phyloP scores from a whole-genome alignment of 2,329 filamentous ascomycete species.

The Drechslerella dactyloides region DNA sequence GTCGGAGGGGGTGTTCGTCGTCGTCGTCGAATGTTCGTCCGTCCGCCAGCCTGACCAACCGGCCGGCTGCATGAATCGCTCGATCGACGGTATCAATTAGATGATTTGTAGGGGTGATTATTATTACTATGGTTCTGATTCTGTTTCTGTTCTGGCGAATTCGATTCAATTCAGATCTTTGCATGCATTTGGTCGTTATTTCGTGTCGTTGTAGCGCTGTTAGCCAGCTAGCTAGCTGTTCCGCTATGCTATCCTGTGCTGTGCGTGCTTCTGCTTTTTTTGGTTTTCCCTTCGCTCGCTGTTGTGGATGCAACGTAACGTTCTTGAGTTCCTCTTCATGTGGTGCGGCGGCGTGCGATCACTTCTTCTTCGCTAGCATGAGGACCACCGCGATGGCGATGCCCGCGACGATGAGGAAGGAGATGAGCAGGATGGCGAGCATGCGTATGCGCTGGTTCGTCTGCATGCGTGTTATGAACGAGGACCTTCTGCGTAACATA shows the following conservation, averaged over 20 bases:
- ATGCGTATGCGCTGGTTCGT: constrained; percentile 28
- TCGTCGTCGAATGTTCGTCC: neutral
- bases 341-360: neutral
- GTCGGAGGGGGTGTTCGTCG: neutral
- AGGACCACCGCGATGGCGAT: constrained; percentile 38
- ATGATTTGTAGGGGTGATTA: neutral
- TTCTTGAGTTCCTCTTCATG: neutral
- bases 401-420: constrained; percentile 38
- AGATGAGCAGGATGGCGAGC: constrained; percentile 34
- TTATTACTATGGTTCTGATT: neutral
- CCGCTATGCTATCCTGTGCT: neutral
- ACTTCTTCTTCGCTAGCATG: constrained; percentile 35
- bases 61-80: too few relatives aligned
- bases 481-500: constrained; percentile 10
- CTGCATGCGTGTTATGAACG: constrained; percentile 29
- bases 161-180: too few relatives aligned
- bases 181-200: neutral
- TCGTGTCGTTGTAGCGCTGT: neutral
- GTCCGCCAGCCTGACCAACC: too few relatives aligned
- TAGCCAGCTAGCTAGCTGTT: neutral
- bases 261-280: too few relatives aligned
- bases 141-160: too few relatives aligned
- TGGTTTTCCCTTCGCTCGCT: neutral
- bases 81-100: neutral
- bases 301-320: neutral